A percentile compares a stretch with the other conserved stretches of the same genome.
Conservation (phyloP, 805 yeast species). For the Nakazawaea molendinolei region DNA sequence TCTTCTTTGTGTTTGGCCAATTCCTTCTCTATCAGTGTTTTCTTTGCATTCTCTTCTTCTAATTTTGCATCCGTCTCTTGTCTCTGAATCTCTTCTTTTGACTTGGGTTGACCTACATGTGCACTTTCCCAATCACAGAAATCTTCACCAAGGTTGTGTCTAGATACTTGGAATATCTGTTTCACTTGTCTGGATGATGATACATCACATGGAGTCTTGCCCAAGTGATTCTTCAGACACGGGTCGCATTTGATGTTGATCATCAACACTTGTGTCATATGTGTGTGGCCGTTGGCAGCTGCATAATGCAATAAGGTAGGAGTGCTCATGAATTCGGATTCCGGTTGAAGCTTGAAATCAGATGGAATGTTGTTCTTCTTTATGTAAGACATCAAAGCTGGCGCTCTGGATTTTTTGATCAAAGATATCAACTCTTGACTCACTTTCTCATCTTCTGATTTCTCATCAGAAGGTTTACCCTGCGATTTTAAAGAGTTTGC, state of each 20-base stretch:
- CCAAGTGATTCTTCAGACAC: constrained; percentile 39
- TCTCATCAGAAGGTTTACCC: constrained; percentile 14
- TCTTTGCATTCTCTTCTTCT: constrained; percentile 31
- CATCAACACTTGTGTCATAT: constrained; percentile 60
- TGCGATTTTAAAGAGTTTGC: constrained; percentile 18
- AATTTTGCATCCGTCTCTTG: constrained; percentile 31
- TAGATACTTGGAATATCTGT: constrained; percentile 59
- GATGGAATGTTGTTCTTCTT: constrained; percentile 48
- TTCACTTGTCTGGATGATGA: constrained; percentile 39
- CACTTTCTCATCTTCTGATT: constrained; percentile 36
- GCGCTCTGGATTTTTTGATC: constrained; percentile 70
- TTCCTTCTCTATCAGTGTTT: constrained; percentile 35
- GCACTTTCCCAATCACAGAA: constrained; percentile 65
- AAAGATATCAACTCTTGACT: constrained; percentile 52
- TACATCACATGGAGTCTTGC: constrained; percentile 66
- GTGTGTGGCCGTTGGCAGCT: constrained; percentile 56
- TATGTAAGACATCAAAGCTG: constrained; percentile 59
- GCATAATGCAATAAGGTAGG: constrained; percentile 83
- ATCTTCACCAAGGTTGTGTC: constrained; percentile 63
- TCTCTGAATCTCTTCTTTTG: constrained; percentile 49
- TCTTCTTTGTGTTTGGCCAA: constrained; percentile 34
- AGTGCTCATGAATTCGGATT: constrained; percentile 37
- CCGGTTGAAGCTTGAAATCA: constrained; percentile 53
- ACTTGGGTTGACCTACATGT: constrained; percentile 53
- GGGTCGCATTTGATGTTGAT: constrained; percentile 69